phyloP scores from a whole-genome alignment of 2,329 filamentous ascomycete species.

The Tolypocladium pustulatum region DNA sequence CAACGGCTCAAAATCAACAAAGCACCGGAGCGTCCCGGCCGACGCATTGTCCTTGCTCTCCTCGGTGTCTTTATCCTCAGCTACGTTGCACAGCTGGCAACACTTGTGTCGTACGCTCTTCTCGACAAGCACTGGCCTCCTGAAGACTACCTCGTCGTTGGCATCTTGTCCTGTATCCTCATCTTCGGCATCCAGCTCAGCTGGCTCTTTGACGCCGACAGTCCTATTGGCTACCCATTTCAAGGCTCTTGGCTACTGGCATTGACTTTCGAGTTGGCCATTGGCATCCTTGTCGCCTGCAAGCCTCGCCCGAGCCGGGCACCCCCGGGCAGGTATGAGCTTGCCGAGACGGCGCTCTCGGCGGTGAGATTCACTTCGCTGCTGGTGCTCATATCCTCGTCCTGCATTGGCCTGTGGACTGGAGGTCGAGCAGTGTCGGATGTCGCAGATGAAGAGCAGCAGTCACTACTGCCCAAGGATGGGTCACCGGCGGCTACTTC shows the following conservation, averaged over 20 bases:
- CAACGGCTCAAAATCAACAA: slow-evolving; percentile 27
- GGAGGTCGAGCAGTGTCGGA: slow-evolving; percentile 11
- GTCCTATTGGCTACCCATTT: slow-evolving; percentile 51
- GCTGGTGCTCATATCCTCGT: slow-evolving; percentile 19
- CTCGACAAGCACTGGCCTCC: slow-evolving; percentile 26
- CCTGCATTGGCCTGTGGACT: slow-evolving; percentile 15
- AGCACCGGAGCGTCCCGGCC: slow-evolving; percentile 8
- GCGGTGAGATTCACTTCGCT: slow-evolving; percentile 9
- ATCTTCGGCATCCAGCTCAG: slow-evolving; percentile 53
- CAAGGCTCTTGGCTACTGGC: slow-evolving; percentile 52
- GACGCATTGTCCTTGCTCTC: slow-evolving; percentile 25
- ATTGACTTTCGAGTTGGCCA: slow-evolving; percentile 41
- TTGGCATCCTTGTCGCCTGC: slow-evolving; percentile 22
- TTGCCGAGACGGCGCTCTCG: slow-evolving; percentile 12
- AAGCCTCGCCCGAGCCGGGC: slow-evolving; percentile 1
- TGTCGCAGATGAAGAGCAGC: slow-evolving; percentile 43
- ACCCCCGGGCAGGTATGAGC: slow-evolving; percentile 8
- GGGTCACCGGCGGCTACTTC: slow-evolving; percentile 8
- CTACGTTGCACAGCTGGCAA: slow-evolving; percentile 35
- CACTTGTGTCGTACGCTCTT: slow-evolving; percentile 25
- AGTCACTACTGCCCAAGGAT: slow-evolving; percentile 39
- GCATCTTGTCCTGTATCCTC: slow-evolving; percentile 49
- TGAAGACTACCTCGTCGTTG: slow-evolving; percentile 41
- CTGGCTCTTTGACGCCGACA: slow-evolving; percentile 37
- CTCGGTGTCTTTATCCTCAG: slow-evolving; percentile 32